Evolutionary conservation across 2,329 filamentous ascomycete genomes (phyloP), one percentile per base, ranked within the genome.

Genomic region (Neopestalotiopsis sp.): DNA sequence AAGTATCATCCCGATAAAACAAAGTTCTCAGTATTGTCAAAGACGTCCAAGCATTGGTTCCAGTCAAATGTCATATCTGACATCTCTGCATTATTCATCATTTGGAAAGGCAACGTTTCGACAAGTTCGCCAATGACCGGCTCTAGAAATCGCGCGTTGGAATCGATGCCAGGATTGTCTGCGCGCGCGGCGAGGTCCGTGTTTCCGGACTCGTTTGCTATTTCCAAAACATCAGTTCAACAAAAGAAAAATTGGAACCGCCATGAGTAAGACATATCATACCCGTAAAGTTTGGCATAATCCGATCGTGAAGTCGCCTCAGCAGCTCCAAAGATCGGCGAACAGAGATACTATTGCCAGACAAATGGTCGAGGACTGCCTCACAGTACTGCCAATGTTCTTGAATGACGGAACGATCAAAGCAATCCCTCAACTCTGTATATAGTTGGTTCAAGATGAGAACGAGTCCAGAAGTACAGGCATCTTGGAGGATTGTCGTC

Each of bases 391-490:
- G 7, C 58, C 58, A 61, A 38, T 53, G n/a, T n/a, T 61, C 58
- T 61, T 61, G 58, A 28, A 61, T 30, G 6, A 30, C 32, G 14
- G 58, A 61, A 14, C 32, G 20, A 17, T 61, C 58, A 34, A 61
- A 38, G 20, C 14, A 14, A 34, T 38, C 24, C 20, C 28, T 61
- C 7, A 61, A 28, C 14, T 30, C 28, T 30, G 58, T 7, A 38
- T 24, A 24, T 20, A 61, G n/a, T 30, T 38, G 58, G 24, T 28
- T 32, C 28, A 61, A 30, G 58, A 61, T 10, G 28, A 61, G 58
- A 20, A 28, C 58, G 24, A 61, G 58, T 13, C 58, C 58, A 24
- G 58, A 30, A 61, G 28, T 61, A 61, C 58, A 61, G 17, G 58
- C 28, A 13, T 61, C 58, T 61, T 6, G 32, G 32, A 38, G 10